These are phyloP conservation scores for Infundibulicybe gibba DNA, from an alignment of 768 basidiomycete genomes.

Conservation along the genomic window DNA sequence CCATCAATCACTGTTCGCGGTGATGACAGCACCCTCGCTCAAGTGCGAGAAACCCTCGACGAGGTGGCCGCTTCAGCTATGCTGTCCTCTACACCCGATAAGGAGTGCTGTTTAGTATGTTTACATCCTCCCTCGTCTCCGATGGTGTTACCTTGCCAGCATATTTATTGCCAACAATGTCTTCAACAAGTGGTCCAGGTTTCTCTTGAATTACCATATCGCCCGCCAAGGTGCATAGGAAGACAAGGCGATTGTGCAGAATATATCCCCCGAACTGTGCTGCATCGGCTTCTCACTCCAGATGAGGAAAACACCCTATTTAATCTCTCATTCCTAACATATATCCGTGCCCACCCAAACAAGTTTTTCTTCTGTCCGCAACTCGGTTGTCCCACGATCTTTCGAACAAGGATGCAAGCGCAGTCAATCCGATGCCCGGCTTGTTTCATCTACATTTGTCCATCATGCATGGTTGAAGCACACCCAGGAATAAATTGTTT, in stretches of 20 bases:
- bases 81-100: neutral
- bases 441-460: slow-evolving; percentile 33
- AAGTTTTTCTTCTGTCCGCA: slow-evolving; percentile 56
- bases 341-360: slow-evolving; percentile 34
- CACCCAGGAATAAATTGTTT: too few relatives aligned
- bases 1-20: slow-evolving; percentile 41
- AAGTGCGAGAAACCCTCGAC: slow-evolving; percentile 19
- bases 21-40: slow-evolving; percentile 21
- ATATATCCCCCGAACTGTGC: slow-evolving; percentile 32
- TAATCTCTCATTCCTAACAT: slow-evolving; percentile 34
- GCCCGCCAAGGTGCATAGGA: slow-evolving; percentile 32
- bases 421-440: slow-evolving; percentile 28
- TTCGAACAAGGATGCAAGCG: slow-evolving; percentile 22
- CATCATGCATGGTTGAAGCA: slow-evolving; percentile 18
- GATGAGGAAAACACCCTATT: slow-evolving; percentile 37
- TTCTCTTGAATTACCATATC: slow-evolving; percentile 20
- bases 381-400: slow-evolving; percentile 44
- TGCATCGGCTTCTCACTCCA: slow-evolving; percentile 33
- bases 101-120: slow-evolving; percentile 35
- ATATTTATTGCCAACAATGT: slow-evolving; percentile 49
- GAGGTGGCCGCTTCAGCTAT: slow-evolving; percentile 12
- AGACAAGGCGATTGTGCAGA: slow-evolving; percentile 7
- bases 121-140: slow-evolving; percentile 27
- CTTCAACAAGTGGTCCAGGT: slow-evolving; percentile 38
- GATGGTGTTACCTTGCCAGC: slow-evolving; percentile 40